Base-by-base conservation (phyloP, 805 yeast genomes). In the Nakazawaea wyomingensis region DNA sequence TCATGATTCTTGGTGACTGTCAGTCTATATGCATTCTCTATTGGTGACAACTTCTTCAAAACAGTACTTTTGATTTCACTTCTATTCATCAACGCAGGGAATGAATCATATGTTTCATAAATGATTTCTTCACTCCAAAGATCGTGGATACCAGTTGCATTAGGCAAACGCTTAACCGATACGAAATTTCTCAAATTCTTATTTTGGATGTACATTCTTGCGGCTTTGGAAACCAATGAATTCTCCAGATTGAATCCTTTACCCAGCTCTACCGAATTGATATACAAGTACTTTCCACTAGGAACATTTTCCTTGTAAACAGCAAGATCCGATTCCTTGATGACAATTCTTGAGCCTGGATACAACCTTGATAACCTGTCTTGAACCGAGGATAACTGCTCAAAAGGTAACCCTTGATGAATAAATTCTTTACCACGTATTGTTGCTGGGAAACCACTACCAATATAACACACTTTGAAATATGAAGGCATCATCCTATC, bases 101-200 rank as follows among this genome's bases (percentile, higher is more conserved):
- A 88, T 6, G 87, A 73, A 43, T 83, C 72, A 37, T 59, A 66
- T 0, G 96, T 85, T 49, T 80, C 86, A 65, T 79, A 88, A 1
- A 85, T 81, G 7, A 84, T 76, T 62, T 88, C 95, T 56, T 88
- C 95, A 16, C 90, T 87, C 96, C 96, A 88, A 53, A 88, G 65
- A 54, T 87, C 88, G 42, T 77, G 72, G 7, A 85, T 81, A 9
- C 82, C 72, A 0, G 80, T 74, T 1, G 85, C 74, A 4, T 91
- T 90, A 1, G 91, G 87, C 41, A 87, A 62, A 52, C 84, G 78
- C 59, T 84, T 74, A 39, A 82, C 72, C 30, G 79, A 76, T 4
- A 85, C 74, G 64, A 88, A 88, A 47, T 75, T 74, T 51, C 77
- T 75, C 62, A 87, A 64, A 54, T 85, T 77, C 62, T 81, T 81